Base-by-base conservation (phyloP, 208 protist genomes). In the Crithidia sp. region DNA sequence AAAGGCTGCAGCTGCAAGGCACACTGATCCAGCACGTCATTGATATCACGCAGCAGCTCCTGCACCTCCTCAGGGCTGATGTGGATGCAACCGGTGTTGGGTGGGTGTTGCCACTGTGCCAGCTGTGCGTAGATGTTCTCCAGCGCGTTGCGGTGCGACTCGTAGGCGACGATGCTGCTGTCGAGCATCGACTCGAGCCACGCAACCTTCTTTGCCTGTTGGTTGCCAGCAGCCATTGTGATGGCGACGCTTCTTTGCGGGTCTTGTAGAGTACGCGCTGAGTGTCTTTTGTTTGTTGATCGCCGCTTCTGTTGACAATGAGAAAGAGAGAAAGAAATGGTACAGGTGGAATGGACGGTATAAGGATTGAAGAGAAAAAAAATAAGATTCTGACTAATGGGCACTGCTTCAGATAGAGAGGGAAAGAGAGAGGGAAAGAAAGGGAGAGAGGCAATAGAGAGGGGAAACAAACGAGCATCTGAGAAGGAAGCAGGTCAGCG, bases 71-170 rank as follows among this genome's bases (percentile, higher is more conserved):
- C 41, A 5, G 80, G 63, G 50, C 45, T 53, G 13, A 85, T 39
- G 56, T 83, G 69, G n/a, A 81, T 65, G 64, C 78, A 81, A 36
- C 75, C 80, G 2, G 67, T 17, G 19, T 36, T 47, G 41, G 71
- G 55, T 8, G 64, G 68, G 49, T 72, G 71, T 50, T 77, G 70
- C 70, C 68, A 77, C 61, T 63, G 60, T 13, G 54, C 59, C 9
- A 88, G 61, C 49, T 85, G 76, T 0, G 60, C 59, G 63, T 73
- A 76, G 28, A 88, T 59, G 54, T 78, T 79, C 56, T 82, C 67
- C 12, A 88, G 76, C n/a, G 71, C 83, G 40, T 82, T 74, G 53
- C 83, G 83, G 61, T 88, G 83, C 4, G 65, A 75, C 62, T 88
- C 83, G 72, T 88, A 88, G 57, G 68, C 75, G 58, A 54, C 50